phyloP scores from a whole-genome alignment of 805 yeast genomes.

The Yarrowia osloensis region DNA sequence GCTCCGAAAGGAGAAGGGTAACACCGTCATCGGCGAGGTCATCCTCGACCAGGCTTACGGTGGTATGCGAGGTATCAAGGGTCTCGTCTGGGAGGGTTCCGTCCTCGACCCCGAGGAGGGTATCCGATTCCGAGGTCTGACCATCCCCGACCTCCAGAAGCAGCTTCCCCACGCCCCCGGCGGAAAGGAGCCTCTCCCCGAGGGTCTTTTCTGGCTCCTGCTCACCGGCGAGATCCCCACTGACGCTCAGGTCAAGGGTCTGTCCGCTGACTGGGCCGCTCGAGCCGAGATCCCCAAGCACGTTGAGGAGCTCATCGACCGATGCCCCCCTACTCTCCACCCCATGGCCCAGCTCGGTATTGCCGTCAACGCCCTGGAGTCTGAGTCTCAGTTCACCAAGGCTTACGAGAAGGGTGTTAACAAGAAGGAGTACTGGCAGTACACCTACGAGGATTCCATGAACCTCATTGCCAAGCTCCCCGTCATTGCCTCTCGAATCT shows the following conservation, averaged over 20 bases:
- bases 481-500: conserved; percentile 70
- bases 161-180: conserved; percentile 75
- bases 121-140: conserved; percentile 80
- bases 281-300: conserved; percentile 67
- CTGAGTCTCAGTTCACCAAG: conserved; percentile 68
- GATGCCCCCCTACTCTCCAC: conserved; percentile 67
- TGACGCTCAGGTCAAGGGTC: conserved; percentile 55
- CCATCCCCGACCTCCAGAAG: conserved; percentile 75
- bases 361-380: conserved; percentile 71
- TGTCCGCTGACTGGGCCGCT: conserved; percentile 63
- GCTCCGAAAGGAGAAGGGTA: conserved; percentile 86
- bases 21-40: conserved; percentile 73
- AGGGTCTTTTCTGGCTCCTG: conserved; percentile 68
- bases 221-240: conserved; percentile 75
- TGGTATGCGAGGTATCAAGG: conserved; percentile 88
- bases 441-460: conserved; percentile 69
- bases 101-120: conserved; percentile 84
- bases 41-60: conserved; percentile 81
- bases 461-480: conserved; percentile 74
- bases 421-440: conserved; percentile 74
- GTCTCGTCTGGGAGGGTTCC: conserved; percentile 87
- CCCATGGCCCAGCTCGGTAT: conserved; percentile 85
- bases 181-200: conserved; percentile 65
- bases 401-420: conserved; percentile 71
- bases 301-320: conserved; percentile 60